These are phyloP conservation scores for Ramicandelaber brevisporus DNA, from an alignment of 192 early-diverging fungal species.

Conservation along the genomic window DNA sequence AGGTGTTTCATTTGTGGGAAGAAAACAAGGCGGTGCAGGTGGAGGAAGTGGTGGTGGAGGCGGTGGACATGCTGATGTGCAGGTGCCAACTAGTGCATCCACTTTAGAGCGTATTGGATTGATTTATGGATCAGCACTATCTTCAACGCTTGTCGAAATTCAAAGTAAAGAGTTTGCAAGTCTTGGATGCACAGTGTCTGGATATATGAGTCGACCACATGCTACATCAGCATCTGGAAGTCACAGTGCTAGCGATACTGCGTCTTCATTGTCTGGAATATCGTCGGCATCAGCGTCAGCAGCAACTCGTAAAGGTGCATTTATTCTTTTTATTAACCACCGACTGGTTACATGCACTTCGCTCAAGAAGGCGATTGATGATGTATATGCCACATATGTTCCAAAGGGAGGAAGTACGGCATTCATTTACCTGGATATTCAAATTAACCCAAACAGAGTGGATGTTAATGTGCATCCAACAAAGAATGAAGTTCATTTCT, in stretches of 20 bases:
- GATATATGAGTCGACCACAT: constrained; percentile 70
- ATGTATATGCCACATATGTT: constrained; percentile 48
- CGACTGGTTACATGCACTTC: constrained; percentile 45
- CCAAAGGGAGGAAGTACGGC: constrained; percentile 67
- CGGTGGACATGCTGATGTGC: constrained; percentile 45
- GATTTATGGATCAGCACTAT: constrained; percentile 59
- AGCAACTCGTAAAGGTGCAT: constrained; percentile 59
- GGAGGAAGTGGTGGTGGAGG: constrained; percentile 29
- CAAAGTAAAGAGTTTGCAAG: constrained; percentile 16
- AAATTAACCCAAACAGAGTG: constrained; percentile 64
- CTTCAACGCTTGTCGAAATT: constrained; percentile 49
- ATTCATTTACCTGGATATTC: constrained; percentile 77
- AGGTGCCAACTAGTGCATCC: constrained; percentile 29
- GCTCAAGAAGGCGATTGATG: constrained; percentile 63
- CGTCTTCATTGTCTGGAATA: no score
- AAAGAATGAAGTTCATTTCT: constrained; percentile 79
- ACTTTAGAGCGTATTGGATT: constrained; percentile 54
- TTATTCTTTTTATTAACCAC: constrained; percentile 87
- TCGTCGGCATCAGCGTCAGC: no score
- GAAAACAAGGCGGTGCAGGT: no score
- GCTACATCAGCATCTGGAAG: constrained; percentile 65
- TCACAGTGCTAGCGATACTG: no score
- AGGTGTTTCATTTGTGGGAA: constrained; percentile 53
- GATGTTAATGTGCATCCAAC: constrained; percentile 99
- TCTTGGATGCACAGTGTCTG: constrained; percentile 34